Evolutionary conservation across 164 flowering plant species (phyloP).

Genomic region (Macadamia tetraphylla): DNA sequence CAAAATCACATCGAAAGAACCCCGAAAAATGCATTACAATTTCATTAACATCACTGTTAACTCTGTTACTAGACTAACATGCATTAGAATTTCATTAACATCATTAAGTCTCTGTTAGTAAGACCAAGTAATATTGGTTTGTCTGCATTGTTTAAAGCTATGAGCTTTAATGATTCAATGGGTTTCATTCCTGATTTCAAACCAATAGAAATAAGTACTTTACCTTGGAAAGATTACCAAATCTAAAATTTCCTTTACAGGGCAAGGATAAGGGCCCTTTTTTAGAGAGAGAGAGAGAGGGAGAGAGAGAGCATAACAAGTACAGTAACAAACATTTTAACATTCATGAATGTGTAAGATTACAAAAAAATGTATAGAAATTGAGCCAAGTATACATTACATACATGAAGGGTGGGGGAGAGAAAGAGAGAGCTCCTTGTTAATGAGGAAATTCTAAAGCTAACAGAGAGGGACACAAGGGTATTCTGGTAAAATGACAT

Average conservation of each 20-base stretch:
- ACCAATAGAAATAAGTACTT: neutral
- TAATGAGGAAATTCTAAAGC: conserved; percentile 12
- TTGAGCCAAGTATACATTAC: conserved; percentile 18
- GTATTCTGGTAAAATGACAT: conserved; percentile 9
- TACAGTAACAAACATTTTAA: neutral
- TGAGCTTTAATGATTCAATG: conserved; percentile 1
- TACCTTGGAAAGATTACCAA: neutral
- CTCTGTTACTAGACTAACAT: neutral
- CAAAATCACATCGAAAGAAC: conserved; percentile 1
- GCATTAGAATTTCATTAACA: too few species aligned
- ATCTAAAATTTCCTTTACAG: neutral
- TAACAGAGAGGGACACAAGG: conserved; percentile 7
- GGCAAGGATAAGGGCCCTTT: neutral
- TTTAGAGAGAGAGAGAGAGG: neutral
- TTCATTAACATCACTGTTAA: too few species aligned
- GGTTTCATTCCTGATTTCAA: neutral
- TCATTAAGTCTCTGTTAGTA: neutral
- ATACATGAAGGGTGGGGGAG: conserved; percentile 15
- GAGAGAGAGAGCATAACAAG: neutral
- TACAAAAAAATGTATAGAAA: conserved; percentile 33
- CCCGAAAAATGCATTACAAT: too few species aligned
- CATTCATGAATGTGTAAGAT: conserved; percentile 14
- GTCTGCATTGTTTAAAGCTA: too few species aligned
- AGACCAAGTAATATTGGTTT: neutral
- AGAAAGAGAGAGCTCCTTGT: neutral